Percentiles rank a stretch among this genome's conserved stretches.
Evolutionary conservation across 495 filamentous ascomycete species (phyloP).

Genomic region (Xylaria scruposa): DNA sequence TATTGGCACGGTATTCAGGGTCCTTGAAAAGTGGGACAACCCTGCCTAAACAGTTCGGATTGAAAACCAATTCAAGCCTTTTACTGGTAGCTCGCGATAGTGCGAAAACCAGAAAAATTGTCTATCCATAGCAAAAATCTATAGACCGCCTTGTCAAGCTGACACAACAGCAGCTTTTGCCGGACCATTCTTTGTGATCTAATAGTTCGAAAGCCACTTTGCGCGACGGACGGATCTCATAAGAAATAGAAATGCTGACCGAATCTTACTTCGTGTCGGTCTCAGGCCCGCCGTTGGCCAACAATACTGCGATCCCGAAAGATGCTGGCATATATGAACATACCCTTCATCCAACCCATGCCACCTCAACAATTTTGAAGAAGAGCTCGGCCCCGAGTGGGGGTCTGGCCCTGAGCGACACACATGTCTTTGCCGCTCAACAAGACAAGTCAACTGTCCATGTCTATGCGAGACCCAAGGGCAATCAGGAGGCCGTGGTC

Average conservation of each 20-base stretch:
- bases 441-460: conserved; percentile 89
- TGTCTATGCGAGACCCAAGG: conserved; percentile 83
- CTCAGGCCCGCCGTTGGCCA: conserved; percentile 65
- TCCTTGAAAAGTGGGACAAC: background rate
- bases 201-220: background rate
- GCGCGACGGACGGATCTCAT: background rate
- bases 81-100: conserved; percentile 18
- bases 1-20: background rate
- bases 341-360: conserved; percentile 75
- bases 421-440: conserved; percentile 91
- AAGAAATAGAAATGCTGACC: conserved; percentile 66
- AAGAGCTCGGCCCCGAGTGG: conserved; percentile 83
- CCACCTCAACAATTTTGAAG: conserved; percentile 81
- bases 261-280: conserved; percentile 83
- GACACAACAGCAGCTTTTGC: background rate
- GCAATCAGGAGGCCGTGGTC: conserved; percentile 84
- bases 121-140: background rate
- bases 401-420: conserved; percentile 78
- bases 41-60: background rate
- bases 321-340: conserved; percentile 87
- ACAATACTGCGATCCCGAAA: conserved; percentile 69
- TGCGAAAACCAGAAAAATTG: conserved; percentile 20
- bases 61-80: background rate
- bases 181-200: background rate
- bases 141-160: conserved; percentile 2